These are phyloP conservation scores for Erodium moschatum DNA, from an alignment of 441 rosid genomes.

Conservation along the genomic window DNA sequence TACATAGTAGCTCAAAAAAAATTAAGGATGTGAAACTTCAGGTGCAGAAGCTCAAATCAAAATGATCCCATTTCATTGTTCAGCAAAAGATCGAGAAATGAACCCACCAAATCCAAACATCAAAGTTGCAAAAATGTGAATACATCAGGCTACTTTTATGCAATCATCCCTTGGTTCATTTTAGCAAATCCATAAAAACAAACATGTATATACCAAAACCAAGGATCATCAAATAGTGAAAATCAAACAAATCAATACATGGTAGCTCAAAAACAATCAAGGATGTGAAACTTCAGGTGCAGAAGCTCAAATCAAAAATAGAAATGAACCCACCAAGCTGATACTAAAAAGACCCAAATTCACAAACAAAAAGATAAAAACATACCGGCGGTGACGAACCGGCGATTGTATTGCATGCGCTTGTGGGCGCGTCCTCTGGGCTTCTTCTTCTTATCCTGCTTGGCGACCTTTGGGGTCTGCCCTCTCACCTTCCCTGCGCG, in stretches of 20 bases:
- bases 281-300: too few relatives aligned
- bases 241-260: not conserved
- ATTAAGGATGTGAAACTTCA: too few relatives aligned
- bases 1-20: too few relatives aligned
- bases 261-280: too few relatives aligned
- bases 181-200: too few relatives aligned
- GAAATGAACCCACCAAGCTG: not conserved
- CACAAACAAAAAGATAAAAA: not conserved
- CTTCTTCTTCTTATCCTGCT: slow-evolving; percentile 22
- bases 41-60: too few relatives aligned
- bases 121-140: too few relatives aligned
- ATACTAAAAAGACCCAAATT: not conserved
- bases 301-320: too few relatives aligned
- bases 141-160: too few relatives aligned
- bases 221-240: not conserved
- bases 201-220: not conserved
- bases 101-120: not conserved
- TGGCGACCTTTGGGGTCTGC: slow-evolving; percentile 14
- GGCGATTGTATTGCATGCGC: slow-evolving; percentile 23
- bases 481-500: slow-evolving; percentile 23
- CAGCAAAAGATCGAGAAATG: not conserved
- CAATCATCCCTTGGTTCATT: too few relatives aligned
- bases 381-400: slow-evolving; percentile 21
- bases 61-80: not conserved
- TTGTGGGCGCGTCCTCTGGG: slow-evolving; percentile 21